These are phyloP conservation scores for Aegilops sharonensis DNA, from an alignment of 176 grass and related monocot species.

Conservation along the genomic window DNA sequence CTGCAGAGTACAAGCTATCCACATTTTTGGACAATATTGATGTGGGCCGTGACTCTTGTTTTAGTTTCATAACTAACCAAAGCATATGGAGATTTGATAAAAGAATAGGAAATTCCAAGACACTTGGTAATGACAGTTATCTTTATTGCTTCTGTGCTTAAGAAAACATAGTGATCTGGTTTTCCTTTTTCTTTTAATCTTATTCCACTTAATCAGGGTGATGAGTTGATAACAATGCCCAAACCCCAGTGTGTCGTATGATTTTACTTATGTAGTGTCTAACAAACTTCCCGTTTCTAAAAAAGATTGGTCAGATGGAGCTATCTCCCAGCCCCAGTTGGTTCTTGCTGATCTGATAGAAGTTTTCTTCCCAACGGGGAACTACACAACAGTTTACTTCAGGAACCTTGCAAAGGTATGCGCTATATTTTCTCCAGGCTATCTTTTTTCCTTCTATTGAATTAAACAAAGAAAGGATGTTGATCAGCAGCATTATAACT, in stretches of 20 bases:
- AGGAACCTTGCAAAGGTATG: conserved; percentile 86
- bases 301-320: conserved; percentile 97
- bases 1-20: conserved; percentile 66
- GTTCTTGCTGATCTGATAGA: conserved; percentile 90
- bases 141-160: conserved; percentile 19
- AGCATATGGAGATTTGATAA: conserved; percentile 94
- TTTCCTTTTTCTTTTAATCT: neutral
- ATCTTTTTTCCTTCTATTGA: neutral
- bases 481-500: conserved; percentile 20
- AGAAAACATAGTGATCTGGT: neutral
- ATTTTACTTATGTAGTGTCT: conserved; percentile 17
- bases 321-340: conserved; percentile 85
- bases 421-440: conserved; percentile 2
- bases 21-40: conserved; percentile 87
- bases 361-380: conserved; percentile 84
- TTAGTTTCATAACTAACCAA: conserved; percentile 69
- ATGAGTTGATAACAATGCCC: neutral
- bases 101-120: conserved; percentile 51
- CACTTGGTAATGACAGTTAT: conserved; percentile 54
- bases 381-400: conserved; percentile 77
- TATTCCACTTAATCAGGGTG: neutral
- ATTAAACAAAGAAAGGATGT: conserved; percentile 5
- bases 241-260: neutral
- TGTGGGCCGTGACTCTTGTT: conserved; percentile 55
- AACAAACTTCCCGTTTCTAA: conserved; percentile 17